A percentile compares a stretch with the other conserved stretches of the same genome.
These are phyloP conservation scores for Coffea eugenioides DNA, from an alignment of 257 asterid genomes.

Conservation along the genomic window DNA sequence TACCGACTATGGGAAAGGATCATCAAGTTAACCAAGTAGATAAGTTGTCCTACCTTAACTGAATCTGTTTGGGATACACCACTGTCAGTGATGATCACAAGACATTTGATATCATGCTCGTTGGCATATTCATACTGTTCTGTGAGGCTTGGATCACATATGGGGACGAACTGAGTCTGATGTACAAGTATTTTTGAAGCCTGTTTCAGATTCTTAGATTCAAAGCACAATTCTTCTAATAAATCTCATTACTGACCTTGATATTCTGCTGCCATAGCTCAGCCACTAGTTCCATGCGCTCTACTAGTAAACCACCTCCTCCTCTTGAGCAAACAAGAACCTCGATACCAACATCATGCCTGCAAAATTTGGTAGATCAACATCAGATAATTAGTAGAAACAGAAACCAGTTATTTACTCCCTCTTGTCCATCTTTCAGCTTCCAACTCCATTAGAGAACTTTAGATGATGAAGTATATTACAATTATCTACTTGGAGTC, in stretches of 20 bases:
- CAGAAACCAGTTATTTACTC: background rate
- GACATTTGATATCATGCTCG: slow-evolving; percentile 88
- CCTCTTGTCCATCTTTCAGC: background rate
- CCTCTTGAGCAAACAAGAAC: slow-evolving; percentile 97
- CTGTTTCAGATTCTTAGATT: slow-evolving; percentile 10
- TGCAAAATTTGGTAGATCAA: slow-evolving; percentile 28
- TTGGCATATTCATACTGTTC: slow-evolving; percentile 97
- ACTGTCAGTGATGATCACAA: slow-evolving; percentile 75
- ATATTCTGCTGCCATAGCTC: slow-evolving; percentile 92
- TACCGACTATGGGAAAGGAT: no score
- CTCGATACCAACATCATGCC: slow-evolving; percentile 50
- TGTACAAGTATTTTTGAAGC: slow-evolving; percentile 14
- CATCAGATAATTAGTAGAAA: background rate
- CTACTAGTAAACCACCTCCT: slow-evolving; percentile 88
- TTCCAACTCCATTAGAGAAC: background rate
- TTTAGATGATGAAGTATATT: background rate
- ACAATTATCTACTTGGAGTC: background rate
- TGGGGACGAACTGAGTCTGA: slow-evolving; percentile 90
- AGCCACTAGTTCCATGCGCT: slow-evolving; percentile 94
- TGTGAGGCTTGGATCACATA: slow-evolving; percentile 85
- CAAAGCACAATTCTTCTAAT: background rate
- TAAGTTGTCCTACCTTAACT: slow-evolving; percentile 63
- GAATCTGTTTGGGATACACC: slow-evolving; percentile 75
- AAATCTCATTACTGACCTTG: slow-evolving; percentile 48
- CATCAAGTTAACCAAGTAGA: background rate